phyloP scores from a whole-genome alignment of 2,329 filamentous ascomycete species.

The Nakataea oryzae region DNA sequence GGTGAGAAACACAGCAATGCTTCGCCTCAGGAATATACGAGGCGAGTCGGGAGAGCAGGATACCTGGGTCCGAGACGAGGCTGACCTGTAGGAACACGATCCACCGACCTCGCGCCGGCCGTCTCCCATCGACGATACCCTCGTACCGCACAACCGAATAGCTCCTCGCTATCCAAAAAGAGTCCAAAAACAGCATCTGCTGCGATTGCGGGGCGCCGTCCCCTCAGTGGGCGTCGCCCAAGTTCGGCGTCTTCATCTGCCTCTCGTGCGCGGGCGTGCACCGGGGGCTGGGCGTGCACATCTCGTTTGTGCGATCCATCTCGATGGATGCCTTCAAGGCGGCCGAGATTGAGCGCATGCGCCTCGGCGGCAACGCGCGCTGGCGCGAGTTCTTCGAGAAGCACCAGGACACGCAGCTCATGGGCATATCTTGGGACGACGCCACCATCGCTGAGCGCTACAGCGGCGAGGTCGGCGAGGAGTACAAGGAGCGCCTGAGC shows the following conservation, averaged over 20 bases:
- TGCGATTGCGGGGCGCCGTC: slow-evolving; percentile 93
- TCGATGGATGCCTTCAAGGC: slow-evolving; percentile 99
- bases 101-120: background rate
- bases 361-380: slow-evolving; percentile 76
- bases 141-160: slow-evolving; percentile 24
- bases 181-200: slow-evolving; percentile 78
- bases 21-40: background rate
- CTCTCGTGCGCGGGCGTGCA: slow-evolving; percentile 92
- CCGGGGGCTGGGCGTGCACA: slow-evolving; percentile 90
- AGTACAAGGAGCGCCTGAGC: slow-evolving; percentile 84
- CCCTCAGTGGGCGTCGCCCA: slow-evolving; percentile 95
- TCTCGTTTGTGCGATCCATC: slow-evolving; percentile 94
- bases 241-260: slow-evolving; percentile 98
- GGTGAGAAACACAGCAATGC: slow-evolving; percentile 44
- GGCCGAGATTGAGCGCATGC: slow-evolving; percentile 87
- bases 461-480: slow-evolving; percentile 79
- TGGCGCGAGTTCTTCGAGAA: slow-evolving; percentile 83
- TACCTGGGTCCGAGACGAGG: background rate
- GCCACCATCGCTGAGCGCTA: slow-evolving; percentile 87
- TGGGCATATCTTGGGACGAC: slow-evolving; percentile 67
- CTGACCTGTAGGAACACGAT: background rate
- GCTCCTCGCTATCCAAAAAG: slow-evolving; percentile 87
- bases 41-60: background rate
- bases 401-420: slow-evolving; percentile 55
- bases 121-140: background rate